These are phyloP conservation scores for Prunus salicina DNA, from an alignment of 306 rosid species.

Conservation along the genomic window DNA sequence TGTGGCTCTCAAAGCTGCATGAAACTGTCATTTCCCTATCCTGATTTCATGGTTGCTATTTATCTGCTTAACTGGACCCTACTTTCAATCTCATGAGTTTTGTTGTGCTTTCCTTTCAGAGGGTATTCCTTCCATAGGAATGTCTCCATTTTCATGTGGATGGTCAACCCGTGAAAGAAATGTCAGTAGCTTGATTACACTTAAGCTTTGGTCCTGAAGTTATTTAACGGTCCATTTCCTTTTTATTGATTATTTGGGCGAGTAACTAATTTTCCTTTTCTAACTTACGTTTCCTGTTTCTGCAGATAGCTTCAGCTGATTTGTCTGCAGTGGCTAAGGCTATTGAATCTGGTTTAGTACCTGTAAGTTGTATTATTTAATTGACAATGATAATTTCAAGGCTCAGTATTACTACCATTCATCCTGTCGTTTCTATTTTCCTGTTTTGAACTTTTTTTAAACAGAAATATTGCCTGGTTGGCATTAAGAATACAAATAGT, in stretches of 20 bases:
- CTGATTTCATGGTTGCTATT: slow-evolving; percentile 6
- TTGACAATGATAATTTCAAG: slow-evolving; percentile 20
- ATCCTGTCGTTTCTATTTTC: neutral
- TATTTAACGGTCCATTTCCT: neutral
- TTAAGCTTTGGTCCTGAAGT: slow-evolving; percentile 13
- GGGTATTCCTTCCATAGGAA: slow-evolving; percentile 90
- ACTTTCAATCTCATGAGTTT: slow-evolving; percentile 14
- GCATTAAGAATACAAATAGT: neutral
- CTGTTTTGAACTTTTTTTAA: neutral
- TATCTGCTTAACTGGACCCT: slow-evolving; percentile 8
- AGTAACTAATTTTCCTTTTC: neutral
- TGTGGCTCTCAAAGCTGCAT: slow-evolving; percentile 6
- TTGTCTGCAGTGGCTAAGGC: slow-evolving; percentile 62
- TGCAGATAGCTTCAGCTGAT: slow-evolving; percentile 74
- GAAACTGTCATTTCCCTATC: neutral
- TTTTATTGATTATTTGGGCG: neutral
- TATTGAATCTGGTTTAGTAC: slow-evolving; percentile 70
- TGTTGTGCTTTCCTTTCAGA: slow-evolving; percentile 45
- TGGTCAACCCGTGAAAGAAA: slow-evolving; percentile 70
- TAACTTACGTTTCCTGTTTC: slow-evolving; percentile 24
- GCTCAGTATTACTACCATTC: neutral
- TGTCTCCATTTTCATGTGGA: slow-evolving; percentile 95
- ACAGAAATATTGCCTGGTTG: too few species aligned
- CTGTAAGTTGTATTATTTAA: slow-evolving; percentile 52
- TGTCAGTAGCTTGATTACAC: slow-evolving; percentile 42